Evolutionary conservation across 2,329 filamentous ascomycete species (phyloP).

Genomic region (Coniochaeta sp.): DNA sequence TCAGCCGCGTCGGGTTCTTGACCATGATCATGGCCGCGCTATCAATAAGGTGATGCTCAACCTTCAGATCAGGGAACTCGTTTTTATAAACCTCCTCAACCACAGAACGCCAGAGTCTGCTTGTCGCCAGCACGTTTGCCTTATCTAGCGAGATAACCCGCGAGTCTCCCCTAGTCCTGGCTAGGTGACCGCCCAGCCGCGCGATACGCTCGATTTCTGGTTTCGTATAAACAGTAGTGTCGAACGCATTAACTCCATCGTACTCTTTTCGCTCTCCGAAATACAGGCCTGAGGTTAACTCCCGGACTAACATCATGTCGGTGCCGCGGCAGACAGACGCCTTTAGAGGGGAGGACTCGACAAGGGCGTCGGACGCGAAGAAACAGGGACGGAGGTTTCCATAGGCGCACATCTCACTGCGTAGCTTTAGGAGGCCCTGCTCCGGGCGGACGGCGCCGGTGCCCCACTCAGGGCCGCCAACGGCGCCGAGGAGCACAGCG

Average conservation of each 20-base stretch:
- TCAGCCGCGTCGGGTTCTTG: slow-evolving; percentile 81
- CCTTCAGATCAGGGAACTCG: slow-evolving; percentile 80
- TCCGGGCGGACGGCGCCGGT: slow-evolving; percentile 81
- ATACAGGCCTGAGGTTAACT: slow-evolving; percentile 90
- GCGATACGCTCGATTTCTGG: slow-evolving; percentile 83
- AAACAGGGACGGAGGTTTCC: slow-evolving; percentile 94
- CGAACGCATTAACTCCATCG: slow-evolving; percentile 69
- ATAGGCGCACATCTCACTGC: slow-evolving; percentile 89
- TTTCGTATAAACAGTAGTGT: slow-evolving; percentile 81
- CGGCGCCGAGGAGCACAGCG: slow-evolving; percentile 85
- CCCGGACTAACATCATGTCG: slow-evolving; percentile 88
- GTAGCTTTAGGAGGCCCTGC: slow-evolving; percentile 81
- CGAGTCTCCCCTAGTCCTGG: slow-evolving; percentile 21
- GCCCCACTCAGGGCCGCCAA: slow-evolving; percentile 93
- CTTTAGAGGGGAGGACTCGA: slow-evolving; percentile 82
- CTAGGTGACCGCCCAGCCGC: slow-evolving; percentile 72
- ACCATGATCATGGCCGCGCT: slow-evolving; percentile 94
- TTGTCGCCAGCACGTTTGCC: slow-evolving; percentile 91
- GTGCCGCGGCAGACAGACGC: slow-evolving; percentile 76
- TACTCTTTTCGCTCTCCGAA: slow-evolving; percentile 84
- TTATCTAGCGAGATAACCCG: slow-evolving; percentile 58
- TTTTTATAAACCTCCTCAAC: slow-evolving; percentile 76
- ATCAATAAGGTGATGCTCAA: slow-evolving; percentile 89
- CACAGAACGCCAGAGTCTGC: slow-evolving; percentile 80
- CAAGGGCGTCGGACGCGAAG: slow-evolving; percentile 81